These are phyloP conservation scores for Melaleuca alternifolia DNA, from an alignment of 345 rosid genomes.

Conservation along the genomic window DNA sequence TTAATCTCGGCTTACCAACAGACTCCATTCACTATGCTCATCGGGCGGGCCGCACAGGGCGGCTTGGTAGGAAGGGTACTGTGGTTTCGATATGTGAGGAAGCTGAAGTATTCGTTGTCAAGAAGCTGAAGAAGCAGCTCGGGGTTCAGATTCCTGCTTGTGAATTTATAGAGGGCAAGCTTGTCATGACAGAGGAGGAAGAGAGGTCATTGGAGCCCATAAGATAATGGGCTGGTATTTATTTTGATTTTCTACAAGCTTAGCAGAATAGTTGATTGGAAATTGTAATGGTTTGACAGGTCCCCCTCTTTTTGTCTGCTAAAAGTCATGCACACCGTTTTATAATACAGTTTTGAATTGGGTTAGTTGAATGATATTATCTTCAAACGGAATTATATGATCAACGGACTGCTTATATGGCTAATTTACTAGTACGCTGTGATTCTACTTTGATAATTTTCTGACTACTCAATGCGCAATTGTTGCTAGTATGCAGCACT, in stretches of 20 bases:
- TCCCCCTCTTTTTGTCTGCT: not conserved
- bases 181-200: slow-evolving; percentile 42
- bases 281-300: not conserved
- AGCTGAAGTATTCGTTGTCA: slow-evolving; percentile 73
- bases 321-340: not conserved
- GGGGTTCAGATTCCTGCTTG: slow-evolving; percentile 51
- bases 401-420: not conserved
- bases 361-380: not conserved
- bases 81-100: slow-evolving; percentile 85
- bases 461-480: not conserved
- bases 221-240: not conserved
- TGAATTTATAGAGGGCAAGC: slow-evolving; percentile 80
- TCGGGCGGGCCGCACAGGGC: slow-evolving; percentile 81
- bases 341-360: not conserved
- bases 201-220: slow-evolving; percentile 14
- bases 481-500: not conserved
- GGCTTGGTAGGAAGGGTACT: slow-evolving; percentile 82
- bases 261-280: not conserved
- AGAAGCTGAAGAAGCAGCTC: slow-evolving; percentile 84
- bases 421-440: not conserved
- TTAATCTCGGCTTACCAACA: slow-evolving; percentile 74
- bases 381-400: not conserved
- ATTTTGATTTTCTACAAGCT: not conserved
- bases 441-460: not conserved
- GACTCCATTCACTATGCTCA: slow-evolving; percentile 82